Evolutionary conservation across 257 asterid genomes (phyloP).

Genomic region (Primulina tabacum): DNA sequence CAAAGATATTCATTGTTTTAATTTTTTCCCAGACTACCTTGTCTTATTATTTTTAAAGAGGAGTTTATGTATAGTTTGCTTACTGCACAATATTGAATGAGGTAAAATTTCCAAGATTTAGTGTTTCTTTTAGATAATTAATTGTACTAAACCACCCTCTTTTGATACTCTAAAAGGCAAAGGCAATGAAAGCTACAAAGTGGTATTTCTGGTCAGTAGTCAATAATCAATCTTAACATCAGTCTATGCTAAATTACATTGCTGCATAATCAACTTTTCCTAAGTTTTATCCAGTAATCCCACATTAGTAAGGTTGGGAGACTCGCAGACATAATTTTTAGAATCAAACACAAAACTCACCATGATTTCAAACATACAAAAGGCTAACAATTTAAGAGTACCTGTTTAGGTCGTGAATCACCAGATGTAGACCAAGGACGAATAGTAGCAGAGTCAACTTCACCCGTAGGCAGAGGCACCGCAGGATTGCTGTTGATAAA

Average conservation of each 20-base stretch:
- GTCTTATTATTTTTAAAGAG: too few relatives aligned
- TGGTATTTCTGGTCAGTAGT: neutral
- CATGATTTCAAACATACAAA: neutral
- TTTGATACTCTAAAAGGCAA: neutral
- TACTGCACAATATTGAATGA: neutral
- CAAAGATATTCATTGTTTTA: too few relatives aligned
- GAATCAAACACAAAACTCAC: neutral
- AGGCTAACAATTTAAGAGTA: conserved; percentile 11
- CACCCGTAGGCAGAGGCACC: conserved; percentile 95
- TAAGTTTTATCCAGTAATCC: neutral
- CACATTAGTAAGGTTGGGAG: neutral
- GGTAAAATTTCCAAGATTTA: neutral
- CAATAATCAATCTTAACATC: neutral
- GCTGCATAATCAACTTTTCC: neutral
- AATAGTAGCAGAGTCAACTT: conserved; percentile 87
- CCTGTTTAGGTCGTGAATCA: conserved; percentile 40
- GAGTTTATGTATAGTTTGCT: too few relatives aligned
- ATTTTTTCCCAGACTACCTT: neutral
- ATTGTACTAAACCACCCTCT: neutral
- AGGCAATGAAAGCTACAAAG: neutral
- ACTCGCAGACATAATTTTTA: neutral
- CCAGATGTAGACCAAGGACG: conserved; percentile 61
- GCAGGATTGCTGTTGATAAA: conserved; percentile 91
- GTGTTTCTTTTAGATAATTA: neutral
- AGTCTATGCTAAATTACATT: neutral